Conservation (phyloP, 306 rosid genomes). For the Heteromeles arbutifolia region DNA sequence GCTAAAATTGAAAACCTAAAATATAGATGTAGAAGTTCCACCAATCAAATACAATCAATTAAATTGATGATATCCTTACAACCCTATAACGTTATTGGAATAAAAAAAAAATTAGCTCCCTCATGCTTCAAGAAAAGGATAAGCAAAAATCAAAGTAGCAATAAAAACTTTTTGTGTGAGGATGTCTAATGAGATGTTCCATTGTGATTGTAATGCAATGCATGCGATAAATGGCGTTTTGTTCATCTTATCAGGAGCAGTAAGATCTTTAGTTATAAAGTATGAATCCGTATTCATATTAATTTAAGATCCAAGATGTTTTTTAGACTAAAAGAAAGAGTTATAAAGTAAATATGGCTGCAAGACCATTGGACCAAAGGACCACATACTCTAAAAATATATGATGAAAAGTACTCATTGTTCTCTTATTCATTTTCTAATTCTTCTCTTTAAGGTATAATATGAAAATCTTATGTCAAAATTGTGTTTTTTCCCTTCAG, state of each 20-base stretch:
- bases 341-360: background rate
- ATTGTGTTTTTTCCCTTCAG: no score
- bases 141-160: background rate
- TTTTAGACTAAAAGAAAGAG: no score
- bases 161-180: background rate
- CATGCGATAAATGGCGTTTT: background rate
- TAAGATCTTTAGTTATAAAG: background rate
- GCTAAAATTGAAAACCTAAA: constrained; percentile 91
- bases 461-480: no score
- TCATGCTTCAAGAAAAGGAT: background rate
- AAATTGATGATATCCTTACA: background rate
- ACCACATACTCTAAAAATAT: background rate
- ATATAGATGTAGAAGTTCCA: constrained; percentile 16
- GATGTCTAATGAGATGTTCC: background rate
- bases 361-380: background rate
- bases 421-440: no score
- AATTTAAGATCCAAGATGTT: no score
- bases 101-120: no score
- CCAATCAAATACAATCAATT: no score
- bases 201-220: background rate
- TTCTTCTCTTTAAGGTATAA: no score
- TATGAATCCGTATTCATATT: background rate
- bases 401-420: no score
- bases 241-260: background rate
- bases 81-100: background rate